Evolutionary conservation across 805 yeast species (phyloP).

Genomic region (Lachancea meyersii): DNA sequence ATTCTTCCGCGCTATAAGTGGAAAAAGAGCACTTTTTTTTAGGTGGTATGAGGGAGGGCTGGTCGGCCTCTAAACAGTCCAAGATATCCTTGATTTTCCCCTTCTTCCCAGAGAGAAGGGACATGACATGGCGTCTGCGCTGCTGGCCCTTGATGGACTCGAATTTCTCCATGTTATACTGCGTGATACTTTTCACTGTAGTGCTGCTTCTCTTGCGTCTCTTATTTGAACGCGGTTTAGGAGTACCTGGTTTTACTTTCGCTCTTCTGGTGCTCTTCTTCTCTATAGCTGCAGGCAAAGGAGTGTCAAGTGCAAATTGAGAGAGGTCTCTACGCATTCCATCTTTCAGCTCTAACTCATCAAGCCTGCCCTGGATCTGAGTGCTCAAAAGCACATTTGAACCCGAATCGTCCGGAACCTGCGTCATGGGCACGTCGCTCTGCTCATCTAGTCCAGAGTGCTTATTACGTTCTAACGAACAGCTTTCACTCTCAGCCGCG

Average conservation of each 20-base stretch:
- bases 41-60: background rate
- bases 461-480: background rate
- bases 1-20: conserved; percentile 28
- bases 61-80: conserved; percentile 2
- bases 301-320: conserved; percentile 19
- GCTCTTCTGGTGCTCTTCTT: conserved; percentile 1
- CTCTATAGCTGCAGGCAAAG: background rate
- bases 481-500: conserved; percentile 4
- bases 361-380: conserved; percentile 30
- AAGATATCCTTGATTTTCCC: conserved; percentile 24
- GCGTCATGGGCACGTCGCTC: conserved; percentile 10
- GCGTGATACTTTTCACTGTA: conserved; percentile 12
- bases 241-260: background rate
- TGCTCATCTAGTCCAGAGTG: conserved; percentile 3
- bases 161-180: conserved; percentile 10
- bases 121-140: conserved; percentile 9
- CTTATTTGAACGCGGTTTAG: conserved; percentile 1
- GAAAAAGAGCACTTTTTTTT: conserved; percentile 10
- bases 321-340: conserved; percentile 15
- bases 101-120: conserved; percentile 30
- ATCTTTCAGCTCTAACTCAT: conserved; percentile 21
- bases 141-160: conserved; percentile 4
- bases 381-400: conserved; percentile 25
- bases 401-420: conserved; percentile 7
- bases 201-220: conserved; percentile 3